Conservation (phyloP, 225 moss, liverwort and hornwort species). For the Bryoerythrophyllum caledonicum region DNA sequence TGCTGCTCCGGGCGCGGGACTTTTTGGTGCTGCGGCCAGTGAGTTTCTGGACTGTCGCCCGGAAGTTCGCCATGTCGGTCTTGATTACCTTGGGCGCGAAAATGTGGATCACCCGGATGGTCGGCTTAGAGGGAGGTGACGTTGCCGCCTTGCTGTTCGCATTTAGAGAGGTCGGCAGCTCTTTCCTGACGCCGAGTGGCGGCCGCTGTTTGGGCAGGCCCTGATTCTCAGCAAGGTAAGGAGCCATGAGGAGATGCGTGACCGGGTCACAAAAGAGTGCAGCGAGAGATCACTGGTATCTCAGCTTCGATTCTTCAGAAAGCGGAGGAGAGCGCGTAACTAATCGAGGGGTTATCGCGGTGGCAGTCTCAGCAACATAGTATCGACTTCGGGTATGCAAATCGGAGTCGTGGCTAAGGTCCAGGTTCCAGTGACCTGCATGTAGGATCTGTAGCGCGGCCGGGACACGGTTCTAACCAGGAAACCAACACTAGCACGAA, state of each 20-base stretch:
- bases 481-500: background rate
- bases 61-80: constrained; percentile 65
- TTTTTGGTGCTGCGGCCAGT: constrained; percentile 46
- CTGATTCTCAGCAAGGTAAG: constrained; percentile 26
- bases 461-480: background rate
- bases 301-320: too few species aligned
- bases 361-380: constrained; percentile 47
- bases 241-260: constrained; percentile 23
- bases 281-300: too few species aligned
- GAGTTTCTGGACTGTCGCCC: constrained; percentile 61
- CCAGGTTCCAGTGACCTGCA: constrained; percentile 47
- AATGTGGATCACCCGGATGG: constrained; percentile 67
- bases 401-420: constrained; percentile 14
- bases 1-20: background rate
- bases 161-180: background rate
- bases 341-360: constrained; percentile 30
- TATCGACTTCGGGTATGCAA: constrained; percentile 30
- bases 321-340: too few species aligned
- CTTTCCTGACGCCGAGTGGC: constrained; percentile 24
- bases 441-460: constrained; percentile 27
- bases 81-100: constrained; percentile 70
- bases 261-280: too few species aligned
- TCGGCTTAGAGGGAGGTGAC: constrained; percentile 10
- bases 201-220: constrained; percentile 14
- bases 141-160: too few species aligned